These are phyloP conservation scores for Laguncularia racemosa DNA, from an alignment of 345 rosid genomes.

Conservation along the genomic window DNA sequence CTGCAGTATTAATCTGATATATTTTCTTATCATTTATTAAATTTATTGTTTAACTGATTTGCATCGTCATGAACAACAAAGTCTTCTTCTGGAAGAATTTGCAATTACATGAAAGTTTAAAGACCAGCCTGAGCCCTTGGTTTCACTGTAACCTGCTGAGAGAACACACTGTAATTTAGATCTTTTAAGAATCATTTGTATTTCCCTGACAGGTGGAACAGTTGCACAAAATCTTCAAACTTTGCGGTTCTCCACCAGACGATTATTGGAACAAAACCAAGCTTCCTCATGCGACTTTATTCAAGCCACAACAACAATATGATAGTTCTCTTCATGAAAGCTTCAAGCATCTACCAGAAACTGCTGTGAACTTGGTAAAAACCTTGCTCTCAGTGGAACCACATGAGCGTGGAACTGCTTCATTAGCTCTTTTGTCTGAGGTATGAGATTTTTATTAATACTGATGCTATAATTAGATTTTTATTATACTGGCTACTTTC, in stretches of 20 bases:
- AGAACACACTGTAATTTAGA: too few species aligned
- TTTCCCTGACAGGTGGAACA: conserved; percentile 29
- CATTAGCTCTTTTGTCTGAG: conserved; percentile 9
- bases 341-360: conserved; percentile 4
- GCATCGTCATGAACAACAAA: neutral
- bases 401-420: conserved; percentile 17
- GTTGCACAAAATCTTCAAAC: conserved; percentile 41
- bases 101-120: neutral
- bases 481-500: too few species aligned
- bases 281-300: conserved; percentile 22
- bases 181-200: neutral
- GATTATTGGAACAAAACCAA: conserved; percentile 27
- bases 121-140: neutral
- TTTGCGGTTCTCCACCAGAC: conserved; percentile 36
- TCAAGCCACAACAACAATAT: conserved; percentile 17
- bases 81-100: neutral
- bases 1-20: neutral
- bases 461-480: neutral
- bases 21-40: neutral
- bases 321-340: conserved; percentile 14
- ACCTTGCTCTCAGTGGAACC: conserved; percentile 17
- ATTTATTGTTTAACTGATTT: too few species aligned
- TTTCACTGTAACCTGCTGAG: too few species aligned
- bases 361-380: conserved; percentile 11
- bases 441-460: neutral